phyloP scores from a whole-genome alignment of 805 yeast species.

The Priceomyces fermenticarens region DNA sequence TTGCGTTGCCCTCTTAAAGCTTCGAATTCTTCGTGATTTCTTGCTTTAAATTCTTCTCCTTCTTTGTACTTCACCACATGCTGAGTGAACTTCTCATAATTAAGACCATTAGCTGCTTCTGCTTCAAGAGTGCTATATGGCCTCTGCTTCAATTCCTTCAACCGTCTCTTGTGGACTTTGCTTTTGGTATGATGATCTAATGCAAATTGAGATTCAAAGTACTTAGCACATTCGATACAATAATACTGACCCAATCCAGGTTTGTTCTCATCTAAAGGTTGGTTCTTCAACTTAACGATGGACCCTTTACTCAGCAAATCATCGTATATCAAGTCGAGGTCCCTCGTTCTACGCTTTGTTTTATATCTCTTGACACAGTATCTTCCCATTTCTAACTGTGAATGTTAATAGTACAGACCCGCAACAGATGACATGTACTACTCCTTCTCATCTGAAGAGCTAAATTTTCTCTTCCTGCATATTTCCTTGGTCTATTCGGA shows the following conservation, averaged over 20 bases:
- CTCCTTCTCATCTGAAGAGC: too few species aligned
- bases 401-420: too few species aligned
- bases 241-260: conserved; percentile 95
- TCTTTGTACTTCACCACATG: conserved; percentile 61
- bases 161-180: conserved; percentile 84
- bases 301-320: conserved; percentile 67
- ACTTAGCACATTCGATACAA: conserved; percentile 91
- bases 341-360: conserved; percentile 84
- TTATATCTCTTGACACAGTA: conserved; percentile 83
- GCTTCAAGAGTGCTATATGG: conserved; percentile 89
- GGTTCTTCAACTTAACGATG: conserved; percentile 68
- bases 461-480: too few species aligned
- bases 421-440: too few species aligned
- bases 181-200: conserved; percentile 69
- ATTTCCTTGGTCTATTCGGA: too few species aligned
- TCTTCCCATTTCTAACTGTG: conserved; percentile 63
- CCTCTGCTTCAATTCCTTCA: conserved; percentile 66
- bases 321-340: conserved; percentile 74
- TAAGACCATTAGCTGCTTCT: conserved; percentile 84
- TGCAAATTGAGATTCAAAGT: conserved; percentile 76
- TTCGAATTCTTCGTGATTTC: conserved; percentile 45
- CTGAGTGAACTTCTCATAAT: conserved; percentile 62
- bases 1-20: conserved; percentile 32
- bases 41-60: conserved; percentile 32
- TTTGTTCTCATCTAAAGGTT: conserved; percentile 81